Conservation (phyloP, 208 protist genomes). For the Strigomonas culicis region DNA sequence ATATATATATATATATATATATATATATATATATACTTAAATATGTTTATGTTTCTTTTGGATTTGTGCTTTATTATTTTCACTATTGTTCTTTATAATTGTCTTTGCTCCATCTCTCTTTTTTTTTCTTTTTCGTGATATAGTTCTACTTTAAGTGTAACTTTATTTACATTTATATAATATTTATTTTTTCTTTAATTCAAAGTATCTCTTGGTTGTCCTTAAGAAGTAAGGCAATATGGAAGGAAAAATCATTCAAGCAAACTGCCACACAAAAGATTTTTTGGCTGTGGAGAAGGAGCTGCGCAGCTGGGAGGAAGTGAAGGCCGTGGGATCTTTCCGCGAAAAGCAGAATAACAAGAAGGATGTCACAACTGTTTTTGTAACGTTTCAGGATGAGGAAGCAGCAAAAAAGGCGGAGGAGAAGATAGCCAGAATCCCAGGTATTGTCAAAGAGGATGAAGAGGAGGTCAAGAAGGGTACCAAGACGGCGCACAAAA, state of each 20-base stretch:
- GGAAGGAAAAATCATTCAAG: slow-evolving; percentile 32
- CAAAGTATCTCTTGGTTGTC: neutral
- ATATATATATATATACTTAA: neutral
- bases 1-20: too few relatives aligned
- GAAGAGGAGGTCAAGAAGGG: slow-evolving; percentile 19
- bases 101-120: slow-evolving; percentile 5
- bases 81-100: neutral
- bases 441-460: slow-evolving; percentile 32
- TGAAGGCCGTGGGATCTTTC: slow-evolving; percentile 79
- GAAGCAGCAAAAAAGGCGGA: slow-evolving; percentile 26
- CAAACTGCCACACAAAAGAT: slow-evolving; percentile 53
- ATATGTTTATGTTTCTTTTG: neutral
- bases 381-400: slow-evolving; percentile 65
- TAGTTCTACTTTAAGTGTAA: slow-evolving; percentile 24
- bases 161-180: too few relatives aligned
- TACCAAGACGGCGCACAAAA: neutral
- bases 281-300: slow-evolving; percentile 62
- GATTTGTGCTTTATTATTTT: neutral
- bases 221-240: slow-evolving; percentile 18
- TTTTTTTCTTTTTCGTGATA: slow-evolving; percentile 1
- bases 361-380: slow-evolving; percentile 70
- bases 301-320: slow-evolving; percentile 63
- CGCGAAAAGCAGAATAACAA: slow-evolving; percentile 79
- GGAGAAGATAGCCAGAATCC: slow-evolving; percentile 37
- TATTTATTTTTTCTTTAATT: too few relatives aligned